Percentiles rank a stretch among this genome's conserved stretches.
Conservation (phyloP, 2,329 filamentous ascomycete genomes). For the Domatiomyces catenatus region DNA sequence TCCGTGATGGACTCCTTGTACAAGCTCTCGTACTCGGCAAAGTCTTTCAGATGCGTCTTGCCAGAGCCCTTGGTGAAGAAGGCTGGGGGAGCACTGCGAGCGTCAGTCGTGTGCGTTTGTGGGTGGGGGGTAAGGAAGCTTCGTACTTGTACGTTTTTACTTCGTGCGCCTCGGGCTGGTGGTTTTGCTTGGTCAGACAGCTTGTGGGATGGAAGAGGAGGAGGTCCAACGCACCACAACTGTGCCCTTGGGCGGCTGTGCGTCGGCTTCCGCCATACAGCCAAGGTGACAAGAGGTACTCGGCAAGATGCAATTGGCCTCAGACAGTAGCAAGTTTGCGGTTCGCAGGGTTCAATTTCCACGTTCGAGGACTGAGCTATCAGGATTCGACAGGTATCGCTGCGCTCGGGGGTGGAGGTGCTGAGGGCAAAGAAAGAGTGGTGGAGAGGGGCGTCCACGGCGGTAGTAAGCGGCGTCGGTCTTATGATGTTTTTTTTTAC, state of each 20-base stretch:
- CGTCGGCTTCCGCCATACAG: constrained; percentile 25
- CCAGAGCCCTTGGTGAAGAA: constrained; percentile 44
- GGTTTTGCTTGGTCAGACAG: neutral
- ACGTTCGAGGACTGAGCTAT: too few species aligned
- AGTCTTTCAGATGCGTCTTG: constrained; percentile 42
- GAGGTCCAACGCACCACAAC: constrained; percentile 24
- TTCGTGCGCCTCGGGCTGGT: constrained; percentile 29
- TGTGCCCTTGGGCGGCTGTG: constrained; percentile 21
- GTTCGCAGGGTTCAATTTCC: too few species aligned
- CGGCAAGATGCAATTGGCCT: too few species aligned
- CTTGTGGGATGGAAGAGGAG: neutral
- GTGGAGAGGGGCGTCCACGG: too few species aligned
- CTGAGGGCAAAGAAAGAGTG: too few species aligned
- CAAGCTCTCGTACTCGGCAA: constrained; percentile 48
- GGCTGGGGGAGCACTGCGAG: constrained; percentile 36
- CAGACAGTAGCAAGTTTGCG: too few species aligned
- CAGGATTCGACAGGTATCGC: too few species aligned
- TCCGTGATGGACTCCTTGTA: constrained; percentile 76
- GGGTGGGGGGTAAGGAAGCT: neutral
- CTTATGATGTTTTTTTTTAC: too few species aligned
- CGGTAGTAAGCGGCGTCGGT: too few species aligned
- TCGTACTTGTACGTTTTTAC: constrained; percentile 34
- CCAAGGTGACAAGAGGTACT: neutral
- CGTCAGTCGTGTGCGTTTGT: constrained; percentile 3
- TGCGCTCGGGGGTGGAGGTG: too few species aligned